Evolutionary conservation across 345 rosid species (phyloP), one percentile per base, ranked within the genome.

Genomic region (Leavenworthia alabamica): DNA sequence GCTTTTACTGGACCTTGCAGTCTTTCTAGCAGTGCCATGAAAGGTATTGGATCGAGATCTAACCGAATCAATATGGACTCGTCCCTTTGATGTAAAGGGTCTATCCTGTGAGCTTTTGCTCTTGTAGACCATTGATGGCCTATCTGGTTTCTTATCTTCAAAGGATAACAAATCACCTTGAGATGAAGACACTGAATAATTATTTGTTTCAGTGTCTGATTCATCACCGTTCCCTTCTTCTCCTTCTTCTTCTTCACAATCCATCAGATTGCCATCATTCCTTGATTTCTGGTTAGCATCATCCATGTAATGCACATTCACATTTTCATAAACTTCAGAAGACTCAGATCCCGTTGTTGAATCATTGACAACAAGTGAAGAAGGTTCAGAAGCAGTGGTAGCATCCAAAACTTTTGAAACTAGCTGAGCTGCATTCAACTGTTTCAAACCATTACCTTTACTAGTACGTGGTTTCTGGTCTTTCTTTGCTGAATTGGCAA

Each of bases 221-320:
- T 71, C 89, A 64, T 70, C 74, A 48, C 43, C 59, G 60, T 71
- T 72, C 4, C 63, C 73, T 63, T 66, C 77, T 62, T 64, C 77
- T 33, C 44, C 56, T 4, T 61, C 73, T 63, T 66, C 77, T 62
- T 64, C 77, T 33, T 53, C 56, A 35, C 48, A 63, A 4, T 56
- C 60, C 41, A 62, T 41, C n/a, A 71, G 60, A 56, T 11, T 57
- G 47, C 53, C 54, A 26, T 48, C 65, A 47, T 41, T 64, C 15
- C 64, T 64, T 57, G 60, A 26, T 35, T 56, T 71, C 15, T 56
- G 78, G 58, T 83, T 80, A 71, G 81, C 78, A 73, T 86, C 84
- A 70, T 85, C 93, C 77, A 82, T 71, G 76, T 82, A 82, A 71
- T 84, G 82, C 74, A 82, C 75, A 42, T 76, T 84, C 76, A 82